Evolutionary conservation across 2,329 filamentous ascomycete species (phyloP).

Genomic region (Myriosclerotinia scirpicola): DNA sequence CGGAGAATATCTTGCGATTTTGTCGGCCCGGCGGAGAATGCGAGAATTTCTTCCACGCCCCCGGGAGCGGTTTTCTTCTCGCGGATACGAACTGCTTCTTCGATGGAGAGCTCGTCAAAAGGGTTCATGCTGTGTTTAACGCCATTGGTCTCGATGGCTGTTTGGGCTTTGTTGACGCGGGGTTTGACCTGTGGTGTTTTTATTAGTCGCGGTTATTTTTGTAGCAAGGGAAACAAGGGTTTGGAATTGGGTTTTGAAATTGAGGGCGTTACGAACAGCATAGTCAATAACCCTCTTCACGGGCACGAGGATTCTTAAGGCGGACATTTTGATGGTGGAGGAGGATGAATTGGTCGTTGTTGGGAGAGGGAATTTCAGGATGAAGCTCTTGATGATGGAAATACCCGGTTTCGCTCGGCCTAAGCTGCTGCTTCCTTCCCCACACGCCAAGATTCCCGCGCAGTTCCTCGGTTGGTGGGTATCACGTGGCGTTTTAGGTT

Average conservation of each 20-base stretch:
- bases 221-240: not conserved
- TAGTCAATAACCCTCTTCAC: conserved; percentile 86
- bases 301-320: conserved; percentile 74
- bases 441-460: conserved; percentile 7
- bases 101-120: conserved; percentile 96
- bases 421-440: conserved; percentile 8
- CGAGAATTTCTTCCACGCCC: conserved; percentile 87
- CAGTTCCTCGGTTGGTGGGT: conserved; percentile 11
- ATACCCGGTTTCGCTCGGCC: conserved; percentile 20
- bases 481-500: not conserved
- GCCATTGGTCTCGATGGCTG: conserved; percentile 85
- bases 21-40: conserved; percentile 81
- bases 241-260: not conserved
- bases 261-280: conserved; percentile 53
- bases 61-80: conserved; percentile 73
- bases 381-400: conserved; percentile 21
- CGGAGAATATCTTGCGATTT: conserved; percentile 88
- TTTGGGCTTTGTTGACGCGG: conserved; percentile 70
- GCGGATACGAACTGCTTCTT: conserved; percentile 92
- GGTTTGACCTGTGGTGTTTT: conserved; percentile 57
- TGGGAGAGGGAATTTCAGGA: conserved; percentile 7
- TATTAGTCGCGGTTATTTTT: conserved; percentile 1
- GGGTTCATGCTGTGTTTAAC: conserved; percentile 99
- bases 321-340: conserved; percentile 51
- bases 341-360: not conserved